Evolutionary conservation across 495 filamentous ascomycete species (phyloP).

Genomic region (Trichocladium antarcticum): DNA sequence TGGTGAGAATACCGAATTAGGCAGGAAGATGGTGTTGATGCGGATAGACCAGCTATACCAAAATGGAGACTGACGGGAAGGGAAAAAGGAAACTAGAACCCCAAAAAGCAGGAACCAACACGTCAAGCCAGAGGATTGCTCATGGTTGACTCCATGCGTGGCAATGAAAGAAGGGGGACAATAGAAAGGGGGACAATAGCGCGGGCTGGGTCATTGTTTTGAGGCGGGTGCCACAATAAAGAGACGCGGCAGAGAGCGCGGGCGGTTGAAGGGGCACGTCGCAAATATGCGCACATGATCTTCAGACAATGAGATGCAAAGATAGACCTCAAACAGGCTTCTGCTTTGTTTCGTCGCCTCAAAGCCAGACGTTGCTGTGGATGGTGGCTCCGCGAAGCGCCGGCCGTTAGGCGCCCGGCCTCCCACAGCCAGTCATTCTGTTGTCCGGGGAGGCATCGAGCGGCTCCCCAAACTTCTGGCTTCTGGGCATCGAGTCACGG

Average conservation of each 20-base stretch:
- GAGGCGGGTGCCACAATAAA: constrained; percentile 6
- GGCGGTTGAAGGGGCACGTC: not conserved
- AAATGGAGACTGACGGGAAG: constrained; percentile 8
- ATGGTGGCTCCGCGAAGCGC: constrained; percentile 5
- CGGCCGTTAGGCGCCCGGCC: constrained; percentile 9
- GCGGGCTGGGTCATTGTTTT: not conserved
- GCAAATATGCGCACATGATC: not conserved
- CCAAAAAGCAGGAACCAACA: constrained; percentile 3
- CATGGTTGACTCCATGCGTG: constrained; percentile 9
- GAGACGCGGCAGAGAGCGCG: not conserved
- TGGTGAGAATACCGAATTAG: constrained; percentile 7
- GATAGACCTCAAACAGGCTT: constrained; percentile 2
- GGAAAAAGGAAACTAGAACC: constrained; percentile 9
- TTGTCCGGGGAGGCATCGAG: constrained; percentile 3
- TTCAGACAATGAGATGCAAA: not conserved
- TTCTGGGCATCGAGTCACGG: not conserved
- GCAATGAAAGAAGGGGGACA: not conserved
- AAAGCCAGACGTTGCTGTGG: constrained; percentile 3
- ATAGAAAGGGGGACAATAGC: constrained; percentile 15
- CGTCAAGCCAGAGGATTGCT: constrained; percentile 6
- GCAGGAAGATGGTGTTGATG: constrained; percentile 1
- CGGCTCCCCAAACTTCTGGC: constrained; percentile 18
- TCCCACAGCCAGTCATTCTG: constrained; percentile 20
- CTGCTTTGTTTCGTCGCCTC: constrained; percentile 6
- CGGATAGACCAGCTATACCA: constrained; percentile 16